Percentiles rank a stretch among this genome's conserved stretches.
Conservation (phyloP, 148 eudicot species). For the Spergularia marina region DNA sequence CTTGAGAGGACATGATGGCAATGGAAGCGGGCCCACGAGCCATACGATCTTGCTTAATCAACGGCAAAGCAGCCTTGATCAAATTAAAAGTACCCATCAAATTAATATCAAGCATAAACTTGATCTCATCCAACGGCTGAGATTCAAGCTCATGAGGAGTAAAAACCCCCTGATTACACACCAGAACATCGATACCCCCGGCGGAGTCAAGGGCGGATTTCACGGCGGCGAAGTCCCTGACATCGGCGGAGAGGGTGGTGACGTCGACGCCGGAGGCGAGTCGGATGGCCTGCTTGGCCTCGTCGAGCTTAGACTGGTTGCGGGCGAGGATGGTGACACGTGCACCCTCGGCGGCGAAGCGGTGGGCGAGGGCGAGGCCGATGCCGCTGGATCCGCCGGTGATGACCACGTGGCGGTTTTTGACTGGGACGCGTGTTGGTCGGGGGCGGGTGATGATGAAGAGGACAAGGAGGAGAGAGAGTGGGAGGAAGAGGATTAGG, state of each 20-base stretch:
- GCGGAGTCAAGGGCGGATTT: constrained; percentile 50
- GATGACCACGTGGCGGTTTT: constrained; percentile 85
- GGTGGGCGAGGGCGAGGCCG: constrained; percentile 79
- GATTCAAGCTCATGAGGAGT: constrained; percentile 47
- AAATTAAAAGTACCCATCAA: constrained; percentile 66
- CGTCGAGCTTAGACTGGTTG: constrained; percentile 40
- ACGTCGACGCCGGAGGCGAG: constrained; percentile 76
- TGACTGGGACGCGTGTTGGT: constrained; percentile 57
- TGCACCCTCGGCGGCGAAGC: constrained; percentile 59
- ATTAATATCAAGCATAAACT: constrained; percentile 80
- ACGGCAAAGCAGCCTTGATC: constrained; percentile 72
- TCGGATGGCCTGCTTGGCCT: constrained; percentile 50
- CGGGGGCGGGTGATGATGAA: constrained; percentile 52
- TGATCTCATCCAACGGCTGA: constrained; percentile 58
- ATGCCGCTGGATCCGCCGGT: constrained; percentile 99
- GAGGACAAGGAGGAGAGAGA: constrained; percentile 28
- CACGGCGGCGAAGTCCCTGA: constrained; percentile 56
- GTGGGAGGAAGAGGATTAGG: constrained; percentile 40
- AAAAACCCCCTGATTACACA: constrained; percentile 85
- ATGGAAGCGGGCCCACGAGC: constrained; percentile 61
- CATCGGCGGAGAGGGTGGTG: constrained; percentile 62
- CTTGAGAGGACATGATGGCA: constrained; percentile 76
- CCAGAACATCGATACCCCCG: constrained; percentile 67
- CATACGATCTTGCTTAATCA: constrained; percentile 45
- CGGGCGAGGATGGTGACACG: constrained; percentile 80